Conservation (phyloP, 352 stramenopile genomes). For the Nothophytophthora sp. region DNA sequence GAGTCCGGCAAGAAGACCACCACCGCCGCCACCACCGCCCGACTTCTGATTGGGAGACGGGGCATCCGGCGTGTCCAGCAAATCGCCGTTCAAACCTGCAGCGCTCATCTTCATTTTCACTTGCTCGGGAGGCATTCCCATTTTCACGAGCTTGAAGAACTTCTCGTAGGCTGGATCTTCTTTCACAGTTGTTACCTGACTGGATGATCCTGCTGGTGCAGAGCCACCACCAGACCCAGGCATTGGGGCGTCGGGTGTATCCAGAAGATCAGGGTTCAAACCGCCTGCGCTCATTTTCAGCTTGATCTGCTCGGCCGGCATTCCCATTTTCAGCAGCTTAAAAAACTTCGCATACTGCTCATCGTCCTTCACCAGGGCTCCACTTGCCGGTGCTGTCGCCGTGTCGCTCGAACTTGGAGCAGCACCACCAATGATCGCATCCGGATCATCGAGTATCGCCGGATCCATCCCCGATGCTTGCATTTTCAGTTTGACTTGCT, state of each 20-base stretch:
- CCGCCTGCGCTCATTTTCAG: slow-evolving; percentile 95
- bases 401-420: slow-evolving; percentile 2
- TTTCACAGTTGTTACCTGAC: slow-evolving; percentile 76
- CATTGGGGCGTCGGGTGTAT: slow-evolving; percentile 87
- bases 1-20: slow-evolving; percentile 53
- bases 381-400: slow-evolving; percentile 6
- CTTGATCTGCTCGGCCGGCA: slow-evolving; percentile 94
- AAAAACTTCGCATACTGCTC: slow-evolving; percentile 95
- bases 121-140: slow-evolving; percentile 89
- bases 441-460: slow-evolving; percentile 64
- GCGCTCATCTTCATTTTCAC: slow-evolving; percentile 94
- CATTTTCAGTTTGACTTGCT: slow-evolving; percentile 91
- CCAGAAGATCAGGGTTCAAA: slow-evolving; percentile 89
- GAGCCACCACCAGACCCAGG: slow-evolving; percentile 40
- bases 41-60: slow-evolving; percentile 69
- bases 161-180: slow-evolving; percentile 93
- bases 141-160: slow-evolving; percentile 96
- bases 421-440: slow-evolving; percentile 59
- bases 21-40: slow-evolving; percentile 7
- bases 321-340: slow-evolving; percentile 95
- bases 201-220: not conserved
- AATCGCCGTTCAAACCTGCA: slow-evolving; percentile 62
- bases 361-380: slow-evolving; percentile 64
- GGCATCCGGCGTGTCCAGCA: slow-evolving; percentile 71
- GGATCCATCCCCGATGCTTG: slow-evolving; percentile 67